Conservation (phyloP, 2,329 filamentous ascomycete species). For the Colletotrichum trifolii region DNA sequence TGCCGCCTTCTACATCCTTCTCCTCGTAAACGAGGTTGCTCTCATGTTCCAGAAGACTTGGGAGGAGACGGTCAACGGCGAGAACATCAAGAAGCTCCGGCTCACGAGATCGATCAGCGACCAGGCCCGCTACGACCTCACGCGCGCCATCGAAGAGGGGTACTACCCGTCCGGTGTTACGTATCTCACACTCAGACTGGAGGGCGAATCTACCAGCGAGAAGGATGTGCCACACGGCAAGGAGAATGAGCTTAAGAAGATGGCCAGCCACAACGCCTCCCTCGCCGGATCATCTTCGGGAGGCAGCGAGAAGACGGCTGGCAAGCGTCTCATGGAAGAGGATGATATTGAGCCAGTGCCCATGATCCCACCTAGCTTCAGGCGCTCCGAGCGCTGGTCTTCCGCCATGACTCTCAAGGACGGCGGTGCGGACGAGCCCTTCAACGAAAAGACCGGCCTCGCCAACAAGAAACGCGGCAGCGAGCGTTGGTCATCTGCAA, state of each 20-base stretch:
- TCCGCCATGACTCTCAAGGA: constrained; percentile 32
- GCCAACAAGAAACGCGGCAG: constrained; percentile 32
- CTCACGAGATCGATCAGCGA: constrained; percentile 33
- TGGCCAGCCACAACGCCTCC: constrained; percentile 27
- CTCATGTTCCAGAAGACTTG: constrained; percentile 36
- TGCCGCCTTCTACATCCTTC: constrained; percentile 37
- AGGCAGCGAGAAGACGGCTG: constrained; percentile 30
- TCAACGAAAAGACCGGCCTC: constrained; percentile 20
- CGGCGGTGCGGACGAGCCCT: constrained; percentile 18
- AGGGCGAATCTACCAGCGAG: constrained; percentile 33
- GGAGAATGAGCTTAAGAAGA: constrained; percentile 32
- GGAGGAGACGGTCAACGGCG: constrained; percentile 28
- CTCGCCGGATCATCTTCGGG: constrained; percentile 31
- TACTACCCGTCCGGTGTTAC: constrained; percentile 35
- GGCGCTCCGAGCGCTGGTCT: constrained; percentile 30
- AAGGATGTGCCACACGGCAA: constrained; percentile 28
- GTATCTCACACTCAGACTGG: constrained; percentile 32
- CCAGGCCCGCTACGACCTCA: constrained; percentile 33
- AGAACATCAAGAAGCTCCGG: constrained; percentile 32
- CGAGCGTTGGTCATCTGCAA: constrained; percentile 28
- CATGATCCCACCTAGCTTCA: constrained; percentile 32
- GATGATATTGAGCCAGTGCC: constrained; percentile 31
- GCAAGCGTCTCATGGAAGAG: constrained; percentile 23
- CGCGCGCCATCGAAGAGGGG: constrained; percentile 33
- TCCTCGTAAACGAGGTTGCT: constrained; percentile 36